A percentile compares a stretch with the other conserved stretches of the same genome.
phyloP scores from a whole-genome alignment of 768 basidiomycete genomes.

The Pholiota microspora region DNA sequence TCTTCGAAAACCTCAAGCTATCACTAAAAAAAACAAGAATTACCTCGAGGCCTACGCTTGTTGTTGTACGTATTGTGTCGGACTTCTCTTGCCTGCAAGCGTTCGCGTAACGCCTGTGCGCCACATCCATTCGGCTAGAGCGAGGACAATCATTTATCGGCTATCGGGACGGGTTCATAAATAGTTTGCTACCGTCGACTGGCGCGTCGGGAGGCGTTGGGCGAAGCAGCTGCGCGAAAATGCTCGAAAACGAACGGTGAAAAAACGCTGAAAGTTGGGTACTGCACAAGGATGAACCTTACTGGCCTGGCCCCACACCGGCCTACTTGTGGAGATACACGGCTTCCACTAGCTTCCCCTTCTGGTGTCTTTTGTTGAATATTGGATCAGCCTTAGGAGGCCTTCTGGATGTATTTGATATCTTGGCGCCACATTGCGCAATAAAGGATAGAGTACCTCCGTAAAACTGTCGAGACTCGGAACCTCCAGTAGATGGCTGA shows the following conservation, averaged over 20 bases:
- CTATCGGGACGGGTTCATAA: conserved; percentile 3
- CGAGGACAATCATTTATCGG: conserved; percentile 7
- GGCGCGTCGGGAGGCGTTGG: background rate
- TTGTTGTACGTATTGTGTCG: too few species aligned
- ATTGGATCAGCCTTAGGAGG: background rate
- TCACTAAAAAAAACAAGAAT: too few species aligned
- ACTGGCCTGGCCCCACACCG: background rate
- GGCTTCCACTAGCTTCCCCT: conserved; percentile 2
- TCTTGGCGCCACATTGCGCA: conserved; percentile 7
- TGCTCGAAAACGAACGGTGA: background rate
- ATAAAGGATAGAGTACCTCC: background rate
- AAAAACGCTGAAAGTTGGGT: background rate
- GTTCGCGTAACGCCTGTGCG: background rate
- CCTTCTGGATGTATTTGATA: conserved; percentile 4
- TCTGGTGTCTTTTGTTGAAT: background rate
- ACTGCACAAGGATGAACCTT: background rate
- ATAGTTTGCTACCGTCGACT: background rate
- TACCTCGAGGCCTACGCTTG: too few species aligned
- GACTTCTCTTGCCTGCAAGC: too few species aligned
- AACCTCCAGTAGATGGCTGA: too few species aligned
- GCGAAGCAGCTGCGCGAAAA: background rate
- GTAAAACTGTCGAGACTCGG: background rate
- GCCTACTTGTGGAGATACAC: background rate
- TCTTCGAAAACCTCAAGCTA: background rate
- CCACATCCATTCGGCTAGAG: conserved; percentile 4